phyloP scores from a whole-genome alignment of 2,329 filamentous ascomycete species.

The Alternaria infectoria region DNA sequence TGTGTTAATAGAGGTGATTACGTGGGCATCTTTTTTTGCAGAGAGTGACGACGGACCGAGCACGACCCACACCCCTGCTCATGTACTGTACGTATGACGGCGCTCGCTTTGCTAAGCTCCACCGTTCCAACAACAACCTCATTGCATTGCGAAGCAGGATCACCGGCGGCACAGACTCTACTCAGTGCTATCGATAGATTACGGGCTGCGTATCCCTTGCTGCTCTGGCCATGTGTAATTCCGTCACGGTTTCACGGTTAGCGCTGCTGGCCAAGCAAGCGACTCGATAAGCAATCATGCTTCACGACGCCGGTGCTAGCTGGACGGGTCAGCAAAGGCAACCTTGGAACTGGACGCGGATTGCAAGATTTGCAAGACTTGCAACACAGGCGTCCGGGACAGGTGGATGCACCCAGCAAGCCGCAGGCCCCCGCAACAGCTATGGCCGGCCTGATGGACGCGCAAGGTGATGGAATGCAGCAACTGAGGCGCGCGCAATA shows the following conservation, averaged over 20 bases:
- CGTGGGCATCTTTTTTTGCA: conserved; percentile 15
- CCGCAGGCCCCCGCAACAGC: conserved; percentile 10
- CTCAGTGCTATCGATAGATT: conserved; percentile 24
- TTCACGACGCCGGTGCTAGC: conserved; percentile 22
- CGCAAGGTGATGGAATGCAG: conserved; percentile 15
- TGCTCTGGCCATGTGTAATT: conserved; percentile 31
- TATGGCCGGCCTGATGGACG: conserved; percentile 7
- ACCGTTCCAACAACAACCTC: conserved; percentile 14
- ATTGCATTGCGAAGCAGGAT: conserved; percentile 27
- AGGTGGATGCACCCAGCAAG: conserved; percentile 22
- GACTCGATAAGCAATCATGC: conserved; percentile 40
- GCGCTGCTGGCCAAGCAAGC: conserved; percentile 35
- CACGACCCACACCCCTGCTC: conserved; percentile 10
- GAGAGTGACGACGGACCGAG: conserved; percentile 4
- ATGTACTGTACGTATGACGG: conserved; percentile 17
- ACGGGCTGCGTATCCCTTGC: conserved; percentile 23
- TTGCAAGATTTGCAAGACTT: conserved; percentile 20
- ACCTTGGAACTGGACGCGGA: conserved; percentile 10
- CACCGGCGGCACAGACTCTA: conserved; percentile 30
- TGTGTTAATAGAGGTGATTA: conserved; percentile 20
- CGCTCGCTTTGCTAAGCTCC: conserved; percentile 12
- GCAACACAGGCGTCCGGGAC: conserved; percentile 19
- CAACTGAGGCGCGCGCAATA: conserved; percentile 24
- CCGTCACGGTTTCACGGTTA: conserved; percentile 42
- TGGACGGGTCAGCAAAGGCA: conserved; percentile 20